Evolutionary conservation across 1,284 basidiomycete genomes (phyloP).

Genomic region (Pseudozyma sp.): DNA sequence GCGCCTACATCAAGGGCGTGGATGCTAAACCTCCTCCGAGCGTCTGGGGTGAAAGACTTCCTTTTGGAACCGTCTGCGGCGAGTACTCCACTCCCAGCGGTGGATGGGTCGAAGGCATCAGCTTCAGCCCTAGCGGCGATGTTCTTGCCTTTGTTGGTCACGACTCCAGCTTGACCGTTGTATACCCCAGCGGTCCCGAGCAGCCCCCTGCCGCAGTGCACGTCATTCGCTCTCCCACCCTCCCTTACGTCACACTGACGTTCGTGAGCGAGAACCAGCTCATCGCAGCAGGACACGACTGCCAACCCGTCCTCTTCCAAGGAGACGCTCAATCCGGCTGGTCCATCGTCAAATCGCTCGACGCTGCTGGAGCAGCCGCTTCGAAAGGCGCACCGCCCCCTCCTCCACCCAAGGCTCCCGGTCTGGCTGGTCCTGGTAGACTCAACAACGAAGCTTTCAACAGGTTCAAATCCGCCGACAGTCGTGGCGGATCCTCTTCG

Average conservation of each 20-base stretch:
- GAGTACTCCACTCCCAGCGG: slow-evolving; percentile 88
- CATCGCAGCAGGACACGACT: slow-evolving; percentile 96
- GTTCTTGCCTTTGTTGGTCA: slow-evolving; percentile 88
- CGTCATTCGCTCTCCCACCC: slow-evolving; percentile 61
- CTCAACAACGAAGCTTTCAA: slow-evolving; percentile 95
- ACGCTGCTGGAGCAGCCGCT: slow-evolving; percentile 60
- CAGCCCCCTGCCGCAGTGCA: slow-evolving; percentile 62
- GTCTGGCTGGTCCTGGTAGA: slow-evolving; percentile 73
- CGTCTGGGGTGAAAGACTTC: slow-evolving; percentile 96
- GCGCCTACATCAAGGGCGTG: slow-evolving; percentile 99
- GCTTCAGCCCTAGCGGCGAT: slow-evolving; percentile 94
- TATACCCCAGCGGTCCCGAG: slow-evolving; percentile 63
- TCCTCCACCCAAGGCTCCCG: slow-evolving; percentile 60
- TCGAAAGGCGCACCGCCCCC: slow-evolving; percentile 63
- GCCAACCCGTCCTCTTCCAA: slow-evolving; percentile 80
- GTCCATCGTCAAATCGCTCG: slow-evolving; percentile 60
- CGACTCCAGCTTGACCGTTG: slow-evolving; percentile 65
- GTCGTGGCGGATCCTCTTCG: slow-evolving; percentile 75
- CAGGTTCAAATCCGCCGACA: slow-evolving; percentile 92
- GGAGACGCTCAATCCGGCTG: slow-evolving; percentile 59
- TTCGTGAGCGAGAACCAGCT: slow-evolving; percentile 79
- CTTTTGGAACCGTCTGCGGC: slow-evolving; percentile 96
- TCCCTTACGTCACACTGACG: slow-evolving; percentile 69
- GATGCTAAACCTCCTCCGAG: slow-evolving; percentile 88
- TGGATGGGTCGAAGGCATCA: slow-evolving; percentile 96